Percentiles rank a stretch among this genome's conserved stretches.
phyloP scores from a whole-genome alignment of 2,329 filamentous ascomycete species.

The Myriangium duriaei region DNA sequence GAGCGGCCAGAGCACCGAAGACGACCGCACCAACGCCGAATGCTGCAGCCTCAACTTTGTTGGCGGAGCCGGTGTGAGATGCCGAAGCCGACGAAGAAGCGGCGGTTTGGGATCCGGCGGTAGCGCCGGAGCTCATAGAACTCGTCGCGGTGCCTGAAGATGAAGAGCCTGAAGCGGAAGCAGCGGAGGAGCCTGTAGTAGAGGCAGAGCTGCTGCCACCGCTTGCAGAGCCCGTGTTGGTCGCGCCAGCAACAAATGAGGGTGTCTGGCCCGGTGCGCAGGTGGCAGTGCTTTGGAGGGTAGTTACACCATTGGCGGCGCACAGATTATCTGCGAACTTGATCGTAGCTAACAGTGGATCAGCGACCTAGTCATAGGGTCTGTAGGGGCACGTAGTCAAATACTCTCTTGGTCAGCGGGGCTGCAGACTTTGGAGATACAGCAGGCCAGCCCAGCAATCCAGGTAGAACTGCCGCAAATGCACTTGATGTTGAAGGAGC shows the following conservation, averaged over 20 bases:
- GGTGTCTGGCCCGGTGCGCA: slow-evolving; percentile 14
- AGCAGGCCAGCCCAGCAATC: slow-evolving; percentile 29
- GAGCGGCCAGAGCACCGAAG: slow-evolving; percentile 6
- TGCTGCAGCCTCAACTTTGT: slow-evolving; percentile 5
- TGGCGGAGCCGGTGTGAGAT: slow-evolving; percentile 3
- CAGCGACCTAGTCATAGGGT: neutral
- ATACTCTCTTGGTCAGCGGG: slow-evolving; percentile 23
- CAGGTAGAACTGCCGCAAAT: slow-evolving; percentile 28
- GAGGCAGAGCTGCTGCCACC: too few relatives aligned
- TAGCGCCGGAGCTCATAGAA: slow-evolving; percentile 1
- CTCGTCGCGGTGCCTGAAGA: slow-evolving; percentile 4
- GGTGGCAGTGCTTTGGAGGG: slow-evolving; percentile 29
- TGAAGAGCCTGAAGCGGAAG: slow-evolving; percentile 1
- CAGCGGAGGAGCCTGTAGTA: neutral
- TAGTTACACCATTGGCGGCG: slow-evolving; percentile 24
- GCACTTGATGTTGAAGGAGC: slow-evolving; percentile 27
- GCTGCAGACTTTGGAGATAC: slow-evolving; percentile 26
- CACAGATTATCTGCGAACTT: slow-evolving; percentile 30
- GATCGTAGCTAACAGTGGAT: slow-evolving; percentile 25
- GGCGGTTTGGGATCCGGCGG: neutral
- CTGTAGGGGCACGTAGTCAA: slow-evolving; percentile 9
- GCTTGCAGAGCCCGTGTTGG: neutral
- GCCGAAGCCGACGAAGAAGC: neutral
- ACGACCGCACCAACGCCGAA: slow-evolving; percentile 7
- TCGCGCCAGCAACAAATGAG: neutral